Percentiles rank a stretch among this genome's conserved stretches.
Evolutionary conservation across 2,329 filamentous ascomycete species (phyloP).

Genomic region (Sclerotinia borealis): DNA sequence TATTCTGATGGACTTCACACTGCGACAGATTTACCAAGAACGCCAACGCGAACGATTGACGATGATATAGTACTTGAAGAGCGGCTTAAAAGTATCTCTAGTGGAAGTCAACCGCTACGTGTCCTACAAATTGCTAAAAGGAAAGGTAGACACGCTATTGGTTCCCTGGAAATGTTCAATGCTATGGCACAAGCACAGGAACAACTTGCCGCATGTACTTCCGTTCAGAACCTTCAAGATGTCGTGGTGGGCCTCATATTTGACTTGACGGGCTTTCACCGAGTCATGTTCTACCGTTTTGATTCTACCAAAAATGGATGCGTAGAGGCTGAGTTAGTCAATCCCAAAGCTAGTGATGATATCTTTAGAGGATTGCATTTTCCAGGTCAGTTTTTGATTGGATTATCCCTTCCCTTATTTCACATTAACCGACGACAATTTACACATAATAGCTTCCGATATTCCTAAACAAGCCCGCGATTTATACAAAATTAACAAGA

Average conservation of each 20-base stretch:
- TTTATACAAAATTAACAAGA: constrained; percentile 86
- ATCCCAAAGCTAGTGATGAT: constrained; percentile 74
- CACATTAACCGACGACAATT: background rate
- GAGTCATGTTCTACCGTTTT: constrained; percentile 91
- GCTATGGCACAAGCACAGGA: constrained; percentile 90
- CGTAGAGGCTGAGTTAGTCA: constrained; percentile 81
- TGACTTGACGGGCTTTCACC: constrained; percentile 83
- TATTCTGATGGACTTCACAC: constrained; percentile 39
- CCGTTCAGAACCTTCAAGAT: constrained; percentile 69
- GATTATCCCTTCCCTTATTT: background rate
- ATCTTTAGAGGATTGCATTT: constrained; percentile 85
- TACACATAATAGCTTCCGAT: constrained; percentile 54
- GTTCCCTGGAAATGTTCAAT: constrained; percentile 84
- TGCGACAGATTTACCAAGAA: constrained; percentile 40
- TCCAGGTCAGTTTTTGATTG: constrained; percentile 37
- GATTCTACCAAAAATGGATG: constrained; percentile 48
- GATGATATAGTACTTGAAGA: constrained; percentile 69
- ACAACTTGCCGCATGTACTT: constrained; percentile 67
- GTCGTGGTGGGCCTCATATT: constrained; percentile 81
- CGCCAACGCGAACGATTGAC: constrained; percentile 67
- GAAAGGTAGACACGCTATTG: constrained; percentile 48
- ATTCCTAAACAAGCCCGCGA: constrained; percentile 82
- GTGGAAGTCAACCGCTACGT: constrained; percentile 69
- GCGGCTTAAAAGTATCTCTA: constrained; percentile 66
- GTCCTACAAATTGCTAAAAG: constrained; percentile 70